Evolutionary conservation across 257 asterid genomes (phyloP), one percentile per base, ranked within the genome.

Genomic region (Nicotiana obtusifolia): DNA sequence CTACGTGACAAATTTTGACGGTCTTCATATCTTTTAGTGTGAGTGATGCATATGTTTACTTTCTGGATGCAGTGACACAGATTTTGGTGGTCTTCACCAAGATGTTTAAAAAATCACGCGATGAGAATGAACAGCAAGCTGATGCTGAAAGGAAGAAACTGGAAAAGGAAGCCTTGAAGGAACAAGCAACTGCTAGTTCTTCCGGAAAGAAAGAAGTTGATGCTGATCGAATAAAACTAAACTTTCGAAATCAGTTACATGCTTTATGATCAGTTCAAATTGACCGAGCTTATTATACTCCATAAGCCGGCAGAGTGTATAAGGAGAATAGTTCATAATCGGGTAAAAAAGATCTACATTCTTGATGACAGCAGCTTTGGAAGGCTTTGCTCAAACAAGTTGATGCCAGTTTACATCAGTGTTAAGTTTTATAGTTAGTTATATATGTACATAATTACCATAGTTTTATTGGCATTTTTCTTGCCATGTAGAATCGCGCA

Each of bases 151-250:
- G 90, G 94, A 92, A 88, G 90, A 95, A 92, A 85, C 22, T 94
- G 88, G 98, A 94, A 82, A 95, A 92, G 92, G 98, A 95, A 90
- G 97, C 97, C 44, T 91, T 92, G 30, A 91, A 93, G 90, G 97
- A 92, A 86, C 97, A 91, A 86, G 89, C 91, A 20, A 92, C 88
- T 64, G 87, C 93, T 37, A 89, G 86, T 84, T 86, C 97, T 82
- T 94, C 97, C n/a, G 91, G 94, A 9, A 86, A 87, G 84, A 94
- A 91, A 84, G 97, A 92, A 83, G 91, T 92, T 2, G 98, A 93
- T 81, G 87, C 93, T 54, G 91, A 91, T 84, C 89, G 93, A 64
- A 8, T 73, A 24, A 73, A 73, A 73, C 61, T 73, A 11, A 47
- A 73, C 49, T 22, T 73, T 6, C 31, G 20, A 24, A 73, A 73